Evolutionary conservation across 768 basidiomycete species (phyloP), one percentile per base, ranked within the genome.

Genomic region (Mycena crocata): DNA sequence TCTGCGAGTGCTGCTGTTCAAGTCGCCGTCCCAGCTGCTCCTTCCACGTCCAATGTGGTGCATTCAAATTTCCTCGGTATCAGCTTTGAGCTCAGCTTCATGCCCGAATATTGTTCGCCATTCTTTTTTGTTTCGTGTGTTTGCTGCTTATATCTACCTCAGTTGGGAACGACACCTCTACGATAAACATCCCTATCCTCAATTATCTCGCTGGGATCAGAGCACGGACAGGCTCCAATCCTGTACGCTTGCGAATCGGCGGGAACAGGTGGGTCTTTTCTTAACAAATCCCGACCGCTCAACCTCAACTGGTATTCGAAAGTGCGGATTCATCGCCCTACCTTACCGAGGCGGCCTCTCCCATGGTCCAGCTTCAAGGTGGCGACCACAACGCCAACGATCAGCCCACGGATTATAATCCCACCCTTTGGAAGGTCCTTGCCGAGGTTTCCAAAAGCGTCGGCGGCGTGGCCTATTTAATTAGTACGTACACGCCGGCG

Each of bases 51-150:
- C 44, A 78, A 83, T 76, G 79, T 81, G 39, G 85, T 87, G 5
- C 75, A 79, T 49, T 75, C 81, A 10, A 89, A 88, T 73, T 91
- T 90, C 67, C 75, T 91, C 19, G 91, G 91, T 12, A 85, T 91
- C 73, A 87, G 85, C 51, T 80, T 90, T 66, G 90, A 91, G 75
- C 80, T 92, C 49, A 87, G 86, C 50, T 88, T 88, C 66, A 82
- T 90, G 63, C 81, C 86, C 71, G 79, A 84, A 65, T 86, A 90
- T 73, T 85, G 87, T 85, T 56, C 57, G 83, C 77, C 48, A 28
- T 44, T 54, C 30, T 26, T 56, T 68, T 31, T 62, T 24, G 32
- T 45, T 24, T 45, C 32, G 6, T n/a, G 14, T 24, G 17, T 21
- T 5, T 52, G 37, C 28, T 21, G 23, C 37, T 39, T 44, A 7